Evolutionary conservation across 345 rosid species (phyloP), one percentile per base, ranked within the genome.

Genomic region (Aethionema arabicum): DNA sequence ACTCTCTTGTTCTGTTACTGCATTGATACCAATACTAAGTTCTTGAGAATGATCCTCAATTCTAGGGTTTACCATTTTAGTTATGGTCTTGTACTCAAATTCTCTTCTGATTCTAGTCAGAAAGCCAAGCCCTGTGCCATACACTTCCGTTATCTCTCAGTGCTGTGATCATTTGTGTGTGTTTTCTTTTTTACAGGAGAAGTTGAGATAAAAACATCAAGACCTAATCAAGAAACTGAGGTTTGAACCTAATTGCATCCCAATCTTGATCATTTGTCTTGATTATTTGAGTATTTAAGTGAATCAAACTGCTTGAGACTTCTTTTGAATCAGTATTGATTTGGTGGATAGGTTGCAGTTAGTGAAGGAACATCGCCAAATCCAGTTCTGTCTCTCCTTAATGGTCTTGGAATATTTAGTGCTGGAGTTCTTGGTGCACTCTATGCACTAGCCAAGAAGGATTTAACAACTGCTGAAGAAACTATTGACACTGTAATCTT

Each of bases 361-460:
- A 69, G 59, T 49, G 69, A 56, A 74, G 78, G 50, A 62, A 53
- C 76, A 10, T 58, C 88, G 10, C 65, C 84, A 10, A 87, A 82
- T 73, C 80, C 87, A 39, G 67, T 90, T 70, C 40, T 84, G 53
- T 79, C 86, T 77, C 76, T 90, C 57, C 70, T 87, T 61, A 90
- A 90, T 69, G 87, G 82, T 59, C 80, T 90, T 37, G 97, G 99
- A 51, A 75, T 90, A 63, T 77, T 93, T 49, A 76, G 90, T 46
- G 66, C 79, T 48, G 88, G 87, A 29, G 79, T 85, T 61, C 96
- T 93, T 35, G 96, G 91, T 71, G 83, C 99, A 43, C 85, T 93
- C 33, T 93, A 84, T 74, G 95, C 88, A 21, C 72, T 89, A 80
- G 76, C 79, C 46, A 80, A 10, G 82, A 78, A 85, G 31, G 96